These are phyloP conservation scores for Orbilia quercus DNA, from an alignment of 2,329 filamentous ascomycete species.

Conservation along the genomic window DNA sequence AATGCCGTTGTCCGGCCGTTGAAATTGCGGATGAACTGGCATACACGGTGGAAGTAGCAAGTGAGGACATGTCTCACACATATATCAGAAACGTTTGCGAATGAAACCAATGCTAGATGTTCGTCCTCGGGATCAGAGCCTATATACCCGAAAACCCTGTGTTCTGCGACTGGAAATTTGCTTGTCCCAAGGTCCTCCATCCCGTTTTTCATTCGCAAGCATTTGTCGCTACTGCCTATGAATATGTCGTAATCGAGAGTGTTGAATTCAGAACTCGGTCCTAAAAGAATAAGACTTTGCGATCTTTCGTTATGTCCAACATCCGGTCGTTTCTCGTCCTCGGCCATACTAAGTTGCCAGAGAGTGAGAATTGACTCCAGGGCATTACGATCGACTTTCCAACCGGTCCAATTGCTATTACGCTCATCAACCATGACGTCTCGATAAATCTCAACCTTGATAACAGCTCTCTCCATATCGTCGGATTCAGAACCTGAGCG, in stretches of 20 bases:
- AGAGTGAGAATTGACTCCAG: constrained; percentile 34
- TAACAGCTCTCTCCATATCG: constrained; percentile 6
- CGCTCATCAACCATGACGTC: constrained; percentile 21
- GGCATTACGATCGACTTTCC: constrained; percentile 12
- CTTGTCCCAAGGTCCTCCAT: constrained; percentile 20
- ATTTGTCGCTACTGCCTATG: constrained; percentile 21
- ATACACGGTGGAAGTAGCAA: constrained; percentile 23
- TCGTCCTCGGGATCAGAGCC: constrained; percentile 2
- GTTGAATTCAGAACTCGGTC: constrained; percentile 19
- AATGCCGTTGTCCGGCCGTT: constrained; percentile 15
- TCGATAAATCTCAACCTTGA: constrained; percentile 3
- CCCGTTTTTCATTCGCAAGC: constrained; percentile 22
- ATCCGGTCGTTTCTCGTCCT: constrained; percentile 30
- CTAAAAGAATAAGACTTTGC: constrained; percentile 27
- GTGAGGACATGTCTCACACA: constrained; percentile 33
- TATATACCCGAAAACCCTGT: constrained; percentile 29
- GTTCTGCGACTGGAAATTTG: constrained; percentile 17
- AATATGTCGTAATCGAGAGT: constrained; percentile 39
- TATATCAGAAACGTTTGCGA: constrained; percentile 14
- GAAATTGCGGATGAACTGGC: constrained; percentile 1
- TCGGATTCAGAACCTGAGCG: not conserved
- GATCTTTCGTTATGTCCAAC: constrained; percentile 10
- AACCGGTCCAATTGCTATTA: constrained; percentile 19
- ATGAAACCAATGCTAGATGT: constrained; percentile 22
- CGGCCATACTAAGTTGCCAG: constrained; percentile 23